Conservation (phyloP, 805 yeast genomes). For the Dipodascus albidus region DNA sequence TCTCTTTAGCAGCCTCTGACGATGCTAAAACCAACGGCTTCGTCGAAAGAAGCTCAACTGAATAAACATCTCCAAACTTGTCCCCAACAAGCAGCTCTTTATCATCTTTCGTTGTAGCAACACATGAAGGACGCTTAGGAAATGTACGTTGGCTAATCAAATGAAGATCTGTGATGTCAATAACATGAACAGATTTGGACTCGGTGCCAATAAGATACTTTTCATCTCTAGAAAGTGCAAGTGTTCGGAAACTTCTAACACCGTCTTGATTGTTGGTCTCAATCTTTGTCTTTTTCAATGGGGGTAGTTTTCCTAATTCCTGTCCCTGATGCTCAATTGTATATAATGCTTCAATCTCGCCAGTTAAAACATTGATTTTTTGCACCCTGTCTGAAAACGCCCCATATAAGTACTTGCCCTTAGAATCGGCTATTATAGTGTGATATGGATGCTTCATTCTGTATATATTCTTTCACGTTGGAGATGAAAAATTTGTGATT, state of each 20-base stretch:
- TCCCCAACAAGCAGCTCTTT: conserved; percentile 61
- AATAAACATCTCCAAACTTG: conserved; percentile 92
- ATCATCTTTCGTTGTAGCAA: conserved; percentile 45
- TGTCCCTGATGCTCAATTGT: background rate
- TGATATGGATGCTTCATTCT: conserved; percentile 3
- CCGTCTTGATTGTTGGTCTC: conserved; percentile 62
- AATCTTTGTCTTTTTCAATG: conserved; percentile 21
- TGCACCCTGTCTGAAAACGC: background rate
- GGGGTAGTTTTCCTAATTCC: background rate
- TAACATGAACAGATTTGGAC: conserved; percentile 1
- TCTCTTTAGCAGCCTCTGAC: conserved; percentile 6
- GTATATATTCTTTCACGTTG: background rate
- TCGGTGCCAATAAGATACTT: conserved; percentile 62
- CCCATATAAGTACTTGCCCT: background rate
- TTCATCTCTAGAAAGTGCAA: conserved; percentile 72
- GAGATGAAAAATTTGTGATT: background rate
- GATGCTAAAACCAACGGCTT: conserved; percentile 27
- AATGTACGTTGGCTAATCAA: conserved; percentile 59
- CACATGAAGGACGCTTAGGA: conserved; percentile 88
- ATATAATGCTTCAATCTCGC: background rate
- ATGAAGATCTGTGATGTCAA: conserved; percentile 31
- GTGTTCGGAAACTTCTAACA: conserved; percentile 43
- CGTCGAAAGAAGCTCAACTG: conserved; percentile 23
- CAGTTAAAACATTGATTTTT: background rate
- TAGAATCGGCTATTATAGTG: background rate